Base-by-base conservation (phyloP, 345 rosid genomes). In the Ceriops zippeliana region DNA sequence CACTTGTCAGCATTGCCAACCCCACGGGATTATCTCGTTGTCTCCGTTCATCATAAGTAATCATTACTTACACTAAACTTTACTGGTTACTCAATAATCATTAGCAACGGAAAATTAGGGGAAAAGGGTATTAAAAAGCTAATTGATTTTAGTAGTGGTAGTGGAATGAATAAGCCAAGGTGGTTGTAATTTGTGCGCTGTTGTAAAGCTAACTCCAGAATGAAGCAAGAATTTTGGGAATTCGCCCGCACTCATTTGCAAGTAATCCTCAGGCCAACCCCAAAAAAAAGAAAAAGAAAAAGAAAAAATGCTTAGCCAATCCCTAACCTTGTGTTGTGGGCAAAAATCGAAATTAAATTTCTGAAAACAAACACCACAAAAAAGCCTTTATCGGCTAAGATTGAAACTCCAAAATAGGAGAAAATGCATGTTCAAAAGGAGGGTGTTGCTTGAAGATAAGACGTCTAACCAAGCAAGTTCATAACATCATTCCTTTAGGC, bases 161-260 rank as follows among this genome's bases (percentile, higher is more conserved):
- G 22, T 27, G 27, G 35, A 77, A 72, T 72, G 35, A 77, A 72
- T 72, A 68, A 46, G 42, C 24, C 54, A 20, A 77, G 73, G 73
- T n/a, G 5, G 49, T 54, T 60, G 68, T 52, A 34, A 73, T 67
- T 67, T 67, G 69, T 64, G 70, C 31, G 47, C 4, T 35, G 30
- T 22, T 60, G 60, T 26, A 70, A 65, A 67, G 70, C 51, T 62
- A 63, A 78, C 20, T 52, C 52, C 20, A 51, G 24, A 17, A 1
- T 22, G 17, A 71, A 58, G 70, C 61, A 68, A 34, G 15, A 65
- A 16, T 35, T 11, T 53, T 47, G 16, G 64, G 27, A 22, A 62
- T 52, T 56, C 56, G 21, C 22, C 66, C 57, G 54, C 77, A 21
- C 46, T 42, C 21, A 31, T 19, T 11, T 15, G 17, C 37, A 69